Evolutionary conservation across 352 stramenopile species (phyloP), one percentile per base, ranked within the genome.

Genomic region (Globisporangium polare): DNA sequence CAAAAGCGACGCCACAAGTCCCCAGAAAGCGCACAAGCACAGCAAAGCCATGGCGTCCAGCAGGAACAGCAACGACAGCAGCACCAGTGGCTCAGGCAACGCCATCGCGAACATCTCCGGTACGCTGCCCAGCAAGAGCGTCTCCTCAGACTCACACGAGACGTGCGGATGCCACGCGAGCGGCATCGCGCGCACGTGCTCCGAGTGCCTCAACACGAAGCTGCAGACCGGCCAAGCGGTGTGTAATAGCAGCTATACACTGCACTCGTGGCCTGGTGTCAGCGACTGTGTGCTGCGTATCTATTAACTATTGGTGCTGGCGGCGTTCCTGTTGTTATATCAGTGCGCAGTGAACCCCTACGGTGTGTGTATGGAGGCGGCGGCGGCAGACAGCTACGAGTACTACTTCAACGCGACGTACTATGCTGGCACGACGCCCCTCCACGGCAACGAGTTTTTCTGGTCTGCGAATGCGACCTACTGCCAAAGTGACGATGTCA

Each of bases 391-490:
- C 18, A 50, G 17, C 3, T 39, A 51, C 27, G 15, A 53, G 55
- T 22, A 33, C 33, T 49, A 53, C 24, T 53, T 37, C 15, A 22
- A 51, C 10, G 17, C 39, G 12, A n/a, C n/a, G 47, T 76, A 69
- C 42, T 10, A 7, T 24, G 41, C 41, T 24, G n/a, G n/a, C 27
- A 31, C 27, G 2, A 31, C 27, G 31, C 31, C 43, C 68, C 71
- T 50, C n/a, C 73, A 67, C 20, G 33, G 69, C 20, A 66, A 75
- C 58, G 58, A 63, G 29, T 77, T 77, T 63, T 78, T 73, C 57
- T 53, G 66, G 15, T 69, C 66, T 6, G 61, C 33, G n/a, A 60
- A 78, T 47, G 67, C 69, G 56, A 58, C 64, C 12, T 83, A 83
- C 54, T 83, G 74, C 54, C 57, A 27, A 29, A 52, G 47, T 6